Base-by-base conservation (phyloP, 2,329 filamentous ascomycete species). In the Grosmannia serpens region DNA sequence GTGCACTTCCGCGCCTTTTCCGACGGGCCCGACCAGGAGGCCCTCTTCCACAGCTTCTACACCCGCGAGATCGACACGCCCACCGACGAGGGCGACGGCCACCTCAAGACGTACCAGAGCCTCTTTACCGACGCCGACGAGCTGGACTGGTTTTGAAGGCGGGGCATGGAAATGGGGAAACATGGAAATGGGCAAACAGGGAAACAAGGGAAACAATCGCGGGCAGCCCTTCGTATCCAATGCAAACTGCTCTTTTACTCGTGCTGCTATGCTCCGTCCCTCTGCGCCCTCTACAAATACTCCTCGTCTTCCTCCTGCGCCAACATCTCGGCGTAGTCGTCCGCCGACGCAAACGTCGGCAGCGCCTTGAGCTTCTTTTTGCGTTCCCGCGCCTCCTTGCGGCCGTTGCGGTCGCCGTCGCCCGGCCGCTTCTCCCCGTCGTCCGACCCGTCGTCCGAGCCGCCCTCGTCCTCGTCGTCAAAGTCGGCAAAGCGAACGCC, bases 251-350 rank as follows among this genome's bases (percentile, higher is more conserved):
- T 27, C 26, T 50, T 22, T 24, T 27, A 46, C n/a, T 31, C 47
- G 27, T 61, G 11, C 13, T 53, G n/a, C 17, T 38, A 5, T 24
- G n/a, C n/a, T 26, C 13, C 35, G 35, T 2, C 22, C 26, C 11
- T 24, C 10, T n/a, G n/a, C n/a, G n/a, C n/a, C n/a, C 35, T 31
- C 33, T 57, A 59, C 46, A 44, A 4, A 29, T 55, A 64, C n/a
- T 60, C 46, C 35, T 64, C 73, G 22, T 84, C 84, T 62, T 85
- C 84, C 56, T 94, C 89, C 63, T 83, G 81, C 4, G 79, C 88
- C 70, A 96, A 73, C 74, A 96, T 79, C 66, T 87, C 88, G 20
- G 91, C 92, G 71, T 97, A 99, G 70, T 97, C 94, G 58, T 97
- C 94, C 35, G 81, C 87, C 35, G 89, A 95, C 24, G 95, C 94